Conservation (phyloP, 169 alveolate genomes). For the Plasmodium gonderi region DNA sequence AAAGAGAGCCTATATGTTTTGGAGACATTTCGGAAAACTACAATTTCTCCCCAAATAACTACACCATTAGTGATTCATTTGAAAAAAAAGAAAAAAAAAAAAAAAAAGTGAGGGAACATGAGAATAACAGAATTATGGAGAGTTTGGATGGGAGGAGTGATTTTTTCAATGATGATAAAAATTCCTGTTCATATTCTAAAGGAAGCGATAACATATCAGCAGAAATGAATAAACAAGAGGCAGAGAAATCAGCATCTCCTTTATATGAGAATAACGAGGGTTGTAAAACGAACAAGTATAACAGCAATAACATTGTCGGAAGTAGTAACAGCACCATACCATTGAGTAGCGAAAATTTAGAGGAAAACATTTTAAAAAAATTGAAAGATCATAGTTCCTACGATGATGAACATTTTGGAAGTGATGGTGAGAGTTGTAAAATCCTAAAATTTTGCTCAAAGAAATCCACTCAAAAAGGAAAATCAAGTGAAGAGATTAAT, state of each 20-base stretch:
- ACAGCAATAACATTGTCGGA: neutral
- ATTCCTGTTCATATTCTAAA: neutral
- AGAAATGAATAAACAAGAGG: neutral
- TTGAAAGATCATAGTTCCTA: neutral
- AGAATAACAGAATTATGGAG: neutral
- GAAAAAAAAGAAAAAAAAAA: constrained; percentile 10
- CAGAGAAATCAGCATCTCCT: neutral
- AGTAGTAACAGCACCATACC: neutral
- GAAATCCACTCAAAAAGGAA: neutral
- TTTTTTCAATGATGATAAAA: constrained; percentile 3
- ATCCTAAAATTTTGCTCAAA: neutral
- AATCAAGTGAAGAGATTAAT: neutral
- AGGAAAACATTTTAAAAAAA: constrained; percentile 12
- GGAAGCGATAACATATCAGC: neutral
- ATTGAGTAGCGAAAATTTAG: neutral
- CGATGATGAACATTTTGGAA: neutral
- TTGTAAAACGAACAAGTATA: neutral
- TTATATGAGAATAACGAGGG: neutral
- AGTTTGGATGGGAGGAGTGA: constrained; percentile 5
- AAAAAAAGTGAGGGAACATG: neutral
- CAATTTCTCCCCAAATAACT: neutral
- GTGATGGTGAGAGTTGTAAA: neutral
- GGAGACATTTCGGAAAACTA: constrained; percentile 9
- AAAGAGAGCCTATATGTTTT: neutral
- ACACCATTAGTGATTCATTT: neutral